These are phyloP conservation scores for Mesembryanthemum crystallinum DNA, from an alignment of 148 eudicot genomes.

Conservation along the genomic window DNA sequence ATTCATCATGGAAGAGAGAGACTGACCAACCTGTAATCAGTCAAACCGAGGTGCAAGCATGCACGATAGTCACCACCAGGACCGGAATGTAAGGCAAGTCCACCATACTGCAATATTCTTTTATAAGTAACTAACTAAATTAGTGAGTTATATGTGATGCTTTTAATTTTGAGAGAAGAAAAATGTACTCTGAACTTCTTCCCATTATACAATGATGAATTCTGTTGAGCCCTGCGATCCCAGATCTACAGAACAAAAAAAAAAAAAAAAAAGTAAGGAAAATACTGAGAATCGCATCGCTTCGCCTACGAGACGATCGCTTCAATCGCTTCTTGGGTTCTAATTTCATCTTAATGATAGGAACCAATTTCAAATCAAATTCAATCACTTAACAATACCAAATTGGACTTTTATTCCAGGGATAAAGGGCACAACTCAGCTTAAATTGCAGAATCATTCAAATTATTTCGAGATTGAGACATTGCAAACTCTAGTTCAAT, in stretches of 20 bases:
- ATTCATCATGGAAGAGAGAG: not conserved
- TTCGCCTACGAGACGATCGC: not conserved
- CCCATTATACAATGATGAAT: constrained; percentile 66
- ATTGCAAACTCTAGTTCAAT: too few relatives aligned
- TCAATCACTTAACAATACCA: too few relatives aligned
- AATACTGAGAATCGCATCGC: not conserved
- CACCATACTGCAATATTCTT: constrained; percentile 59
- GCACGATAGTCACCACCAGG: constrained; percentile 28
- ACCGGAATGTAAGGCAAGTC: constrained; percentile 26
- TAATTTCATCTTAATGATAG: too few relatives aligned
- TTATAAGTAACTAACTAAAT: not conserved
- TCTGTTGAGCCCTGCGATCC: constrained; percentile 54
- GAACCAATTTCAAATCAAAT: too few relatives aligned
- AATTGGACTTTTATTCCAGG: too few relatives aligned
- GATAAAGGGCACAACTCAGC: too few relatives aligned
- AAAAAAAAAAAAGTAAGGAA: not conserved
- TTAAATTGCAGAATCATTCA: too few relatives aligned
- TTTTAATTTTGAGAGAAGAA: not conserved
- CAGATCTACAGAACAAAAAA: constrained; percentile 59
- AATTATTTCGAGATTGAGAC: too few relatives aligned
- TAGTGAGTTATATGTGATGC: not conserved
- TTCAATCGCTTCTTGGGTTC: too few relatives aligned
- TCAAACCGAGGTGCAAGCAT: constrained; percentile 79
- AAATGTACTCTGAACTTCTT: constrained; percentile 74
- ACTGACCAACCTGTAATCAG: constrained; percentile 70